phyloP scores from a whole-genome alignment of 495 filamentous ascomycete genomes.

The Chlorociboria aeruginascens region DNA sequence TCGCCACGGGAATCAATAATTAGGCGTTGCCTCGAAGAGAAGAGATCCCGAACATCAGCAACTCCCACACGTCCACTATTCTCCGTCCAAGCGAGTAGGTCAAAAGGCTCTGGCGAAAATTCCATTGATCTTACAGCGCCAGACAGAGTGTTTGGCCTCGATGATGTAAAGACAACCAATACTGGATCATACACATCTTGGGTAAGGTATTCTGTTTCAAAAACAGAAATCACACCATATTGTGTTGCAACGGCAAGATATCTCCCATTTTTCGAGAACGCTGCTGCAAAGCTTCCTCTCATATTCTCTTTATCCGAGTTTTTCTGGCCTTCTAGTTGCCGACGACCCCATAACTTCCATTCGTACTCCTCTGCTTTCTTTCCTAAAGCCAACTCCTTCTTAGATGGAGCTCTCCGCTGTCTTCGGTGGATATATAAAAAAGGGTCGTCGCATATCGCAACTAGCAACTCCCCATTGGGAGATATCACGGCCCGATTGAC shows the following conservation, averaged over 20 bases:
- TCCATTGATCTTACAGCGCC: slow-evolving; percentile 86
- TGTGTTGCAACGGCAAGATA: slow-evolving; percentile 46
- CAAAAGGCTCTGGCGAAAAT: slow-evolving; percentile 82
- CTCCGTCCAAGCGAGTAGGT: slow-evolving; percentile 89
- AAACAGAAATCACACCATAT: slow-evolving; percentile 42
- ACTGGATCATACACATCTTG: slow-evolving; percentile 27
- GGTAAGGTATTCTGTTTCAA: slow-evolving; percentile 28
- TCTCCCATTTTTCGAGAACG: slow-evolving; percentile 37
- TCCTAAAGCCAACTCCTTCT: neutral
- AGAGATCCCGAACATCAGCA: slow-evolving; percentile 69
- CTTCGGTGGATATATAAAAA: slow-evolving; percentile 70
- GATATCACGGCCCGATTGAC: slow-evolving; percentile 92
- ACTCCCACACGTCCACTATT: slow-evolving; percentile 75
- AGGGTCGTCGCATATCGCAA: slow-evolving; percentile 77
- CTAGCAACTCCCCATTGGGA: slow-evolving; percentile 68
- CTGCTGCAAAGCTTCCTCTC: slow-evolving; percentile 43
- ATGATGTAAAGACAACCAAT: slow-evolving; percentile 38
- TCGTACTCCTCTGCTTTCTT: slow-evolving; percentile 12
- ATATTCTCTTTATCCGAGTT: slow-evolving; percentile 31
- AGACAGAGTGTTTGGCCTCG: slow-evolving; percentile 42
- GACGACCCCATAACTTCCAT: slow-evolving; percentile 29
- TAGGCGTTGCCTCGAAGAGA: slow-evolving; percentile 64
- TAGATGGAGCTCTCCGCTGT: slow-evolving; percentile 13
- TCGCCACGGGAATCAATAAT: slow-evolving; percentile 47
- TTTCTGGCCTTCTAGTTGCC: slow-evolving; percentile 38